Evolutionary conservation across 345 rosid genomes (phyloP).

Genomic region (Limnanthes douglasii): DNA sequence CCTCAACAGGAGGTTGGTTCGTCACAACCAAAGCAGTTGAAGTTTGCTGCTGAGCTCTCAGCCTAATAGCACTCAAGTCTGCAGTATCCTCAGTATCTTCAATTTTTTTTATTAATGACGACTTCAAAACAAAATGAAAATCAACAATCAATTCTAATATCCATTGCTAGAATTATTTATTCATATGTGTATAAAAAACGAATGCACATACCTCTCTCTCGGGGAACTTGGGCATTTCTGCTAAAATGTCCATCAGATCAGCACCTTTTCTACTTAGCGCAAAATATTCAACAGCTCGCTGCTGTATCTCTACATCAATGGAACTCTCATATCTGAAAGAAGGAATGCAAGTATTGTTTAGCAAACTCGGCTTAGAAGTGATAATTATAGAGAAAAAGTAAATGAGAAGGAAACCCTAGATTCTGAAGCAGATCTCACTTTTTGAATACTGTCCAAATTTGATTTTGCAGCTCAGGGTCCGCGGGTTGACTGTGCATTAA

Average conservation of each 20-base stretch:
- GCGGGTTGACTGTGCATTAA: conserved; percentile 86
- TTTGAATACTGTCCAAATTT: conserved; percentile 61
- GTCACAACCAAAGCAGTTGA: conserved; percentile 90
- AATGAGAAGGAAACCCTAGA: not conserved
- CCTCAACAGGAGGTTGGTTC: conserved; percentile 52
- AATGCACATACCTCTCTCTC: conserved; percentile 74
- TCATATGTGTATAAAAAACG: conserved; percentile 4
- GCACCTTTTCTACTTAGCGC: conserved; percentile 83
- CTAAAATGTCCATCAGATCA: conserved; percentile 71
- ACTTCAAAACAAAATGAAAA: conserved; percentile 31
- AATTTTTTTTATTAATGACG: conserved; percentile 77
- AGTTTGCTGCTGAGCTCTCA: conserved; percentile 84
- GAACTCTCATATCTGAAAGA: conserved; percentile 63
- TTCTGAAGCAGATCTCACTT: conserved; percentile 34
- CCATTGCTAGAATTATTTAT: not conserved
- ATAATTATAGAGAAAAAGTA: not conserved
- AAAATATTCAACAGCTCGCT: conserved; percentile 79
- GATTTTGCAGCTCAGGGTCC: conserved; percentile 61
- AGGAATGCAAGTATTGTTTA: conserved; percentile 5
- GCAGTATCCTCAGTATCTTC: conserved; percentile 91
- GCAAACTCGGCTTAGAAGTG: conserved; percentile 3
- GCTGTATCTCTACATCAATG: conserved; percentile 87
- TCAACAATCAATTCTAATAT: conserved; percentile 5
- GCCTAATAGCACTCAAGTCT: conserved; percentile 95
- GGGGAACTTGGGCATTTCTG: conserved; percentile 99